Conservation (phyloP, 345 rosid genomes). For the Gossypium anomalum region DNA sequence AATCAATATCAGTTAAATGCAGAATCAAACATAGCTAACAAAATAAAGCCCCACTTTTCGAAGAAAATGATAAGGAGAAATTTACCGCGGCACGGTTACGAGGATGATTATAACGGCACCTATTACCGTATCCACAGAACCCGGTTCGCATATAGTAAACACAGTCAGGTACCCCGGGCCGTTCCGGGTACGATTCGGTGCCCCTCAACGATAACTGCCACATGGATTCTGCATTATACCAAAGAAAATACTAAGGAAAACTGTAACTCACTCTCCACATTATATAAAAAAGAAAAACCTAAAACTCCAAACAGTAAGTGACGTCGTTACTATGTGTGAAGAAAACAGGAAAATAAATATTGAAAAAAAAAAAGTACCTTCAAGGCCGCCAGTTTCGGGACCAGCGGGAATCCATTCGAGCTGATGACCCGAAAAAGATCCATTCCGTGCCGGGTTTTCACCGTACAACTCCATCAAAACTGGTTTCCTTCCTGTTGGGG, state of each 20-base stretch:
- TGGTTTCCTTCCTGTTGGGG: conserved; percentile 1
- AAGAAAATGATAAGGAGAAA: conserved; percentile 1
- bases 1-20: neutral
- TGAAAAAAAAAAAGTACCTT: conserved; percentile 38
- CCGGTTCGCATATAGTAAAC: conserved; percentile 92
- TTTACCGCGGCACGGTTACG: conserved; percentile 83
- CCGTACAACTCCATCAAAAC: conserved; percentile 67
- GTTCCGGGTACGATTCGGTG: conserved; percentile 68
- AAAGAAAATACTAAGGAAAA: conserved; percentile 18
- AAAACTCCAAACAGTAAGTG: conserved; percentile 12
- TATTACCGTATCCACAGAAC: conserved; percentile 63
- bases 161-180: conserved; percentile 76
- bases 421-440: conserved; percentile 51
- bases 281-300: conserved; percentile 20
- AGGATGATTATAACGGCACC: conserved; percentile 98
- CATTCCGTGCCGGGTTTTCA: conserved; percentile 47
- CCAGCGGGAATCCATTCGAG: conserved; percentile 60
- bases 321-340: neutral
- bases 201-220: conserved; percentile 64
- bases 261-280: conserved; percentile 33
- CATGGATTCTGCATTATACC: conserved; percentile 59
- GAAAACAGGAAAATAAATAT: conserved; percentile 10
- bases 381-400: conserved; percentile 57
- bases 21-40: neutral
- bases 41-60: neutral